A percentile compares a stretch with the other conserved stretches of the same genome.
These are phyloP conservation scores for Eremothecium sinecaudum DNA, from an alignment of 1,139 yeast genomes.

Conservation along the genomic window DNA sequence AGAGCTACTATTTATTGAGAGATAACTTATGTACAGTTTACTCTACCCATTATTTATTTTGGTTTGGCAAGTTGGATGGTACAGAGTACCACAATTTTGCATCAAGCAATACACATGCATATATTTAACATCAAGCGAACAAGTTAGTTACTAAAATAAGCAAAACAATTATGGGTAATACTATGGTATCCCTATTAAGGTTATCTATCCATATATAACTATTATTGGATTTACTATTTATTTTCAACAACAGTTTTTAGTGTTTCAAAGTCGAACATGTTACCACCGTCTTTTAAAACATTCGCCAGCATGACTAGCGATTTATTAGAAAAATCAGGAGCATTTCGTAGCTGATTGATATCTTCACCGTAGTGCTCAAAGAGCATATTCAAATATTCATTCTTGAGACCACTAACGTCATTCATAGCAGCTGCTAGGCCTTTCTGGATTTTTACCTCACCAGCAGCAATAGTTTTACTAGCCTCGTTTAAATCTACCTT, in stretches of 20 bases:
- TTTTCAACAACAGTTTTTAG: slow-evolving; percentile 31
- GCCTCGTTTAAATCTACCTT: slow-evolving; percentile 20
- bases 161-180: too few species aligned
- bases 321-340: slow-evolving; percentile 53
- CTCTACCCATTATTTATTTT: too few species aligned
- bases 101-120: too few species aligned
- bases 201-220: too few species aligned
- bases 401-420: slow-evolving; percentile 34
- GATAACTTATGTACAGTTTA: too few species aligned
- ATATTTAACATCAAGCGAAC: too few species aligned
- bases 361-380: slow-evolving; percentile 54
- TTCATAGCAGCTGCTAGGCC: slow-evolving; percentile 1
- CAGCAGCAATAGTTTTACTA: slow-evolving; percentile 15
- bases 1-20: too few species aligned
- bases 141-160: too few species aligned
- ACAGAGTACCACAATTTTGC: too few species aligned
- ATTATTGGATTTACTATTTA: too few species aligned
- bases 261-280: slow-evolving; percentile 57
- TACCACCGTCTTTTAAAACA: slow-evolving; percentile 55
- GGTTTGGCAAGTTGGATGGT: too few species aligned
- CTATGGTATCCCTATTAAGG: too few species aligned
- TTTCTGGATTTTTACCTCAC: slow-evolving; percentile 12
- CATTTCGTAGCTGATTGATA: slow-evolving; percentile 51
- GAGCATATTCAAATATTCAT: slow-evolving; percentile 47
- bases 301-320: slow-evolving; percentile 56